These are phyloP conservation scores for Leishmania tropica DNA, from an alignment of 208 protist genomes.

Conservation along the genomic window DNA sequence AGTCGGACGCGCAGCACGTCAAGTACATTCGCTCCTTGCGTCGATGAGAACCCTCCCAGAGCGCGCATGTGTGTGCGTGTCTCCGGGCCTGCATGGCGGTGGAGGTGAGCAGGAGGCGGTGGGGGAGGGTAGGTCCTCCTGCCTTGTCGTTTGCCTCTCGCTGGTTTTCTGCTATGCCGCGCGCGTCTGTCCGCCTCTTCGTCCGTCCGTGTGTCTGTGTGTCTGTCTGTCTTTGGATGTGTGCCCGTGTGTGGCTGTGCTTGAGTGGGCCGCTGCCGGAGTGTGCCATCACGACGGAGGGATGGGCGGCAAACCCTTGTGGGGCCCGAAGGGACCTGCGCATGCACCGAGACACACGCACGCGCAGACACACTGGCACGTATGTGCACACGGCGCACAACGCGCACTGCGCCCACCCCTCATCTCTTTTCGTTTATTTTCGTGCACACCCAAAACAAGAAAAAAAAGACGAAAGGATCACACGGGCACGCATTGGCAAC, in stretches of 20 bases:
- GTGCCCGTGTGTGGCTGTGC: not conserved
- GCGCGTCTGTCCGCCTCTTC: not conserved
- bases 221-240: not conserved
- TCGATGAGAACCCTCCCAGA: not conserved
- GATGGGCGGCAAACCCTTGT: not conserved
- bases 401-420: not conserved
- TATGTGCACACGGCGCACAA: not conserved
- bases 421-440: not conserved
- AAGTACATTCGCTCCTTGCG: conserved; percentile 33
- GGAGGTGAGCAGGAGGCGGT: not conserved
- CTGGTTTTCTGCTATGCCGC: conserved; percentile 2
- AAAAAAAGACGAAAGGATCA: not conserved
- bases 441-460: not conserved
- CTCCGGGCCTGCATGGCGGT: not conserved
- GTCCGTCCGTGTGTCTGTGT: not conserved
- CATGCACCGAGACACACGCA: not conserved
- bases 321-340: too few relatives aligned
- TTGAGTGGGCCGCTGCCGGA: not conserved
- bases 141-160: not conserved
- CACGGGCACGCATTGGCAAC: not conserved
- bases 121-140: not conserved
- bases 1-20: conserved; percentile 32
- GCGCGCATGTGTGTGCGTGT: not conserved
- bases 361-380: not conserved
- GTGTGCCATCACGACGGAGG: not conserved